Evolutionary conservation across 371 early-diverging fungal species (phyloP), one percentile per base, ranked within the genome.

Genomic region (Coemansia sp.): DNA sequence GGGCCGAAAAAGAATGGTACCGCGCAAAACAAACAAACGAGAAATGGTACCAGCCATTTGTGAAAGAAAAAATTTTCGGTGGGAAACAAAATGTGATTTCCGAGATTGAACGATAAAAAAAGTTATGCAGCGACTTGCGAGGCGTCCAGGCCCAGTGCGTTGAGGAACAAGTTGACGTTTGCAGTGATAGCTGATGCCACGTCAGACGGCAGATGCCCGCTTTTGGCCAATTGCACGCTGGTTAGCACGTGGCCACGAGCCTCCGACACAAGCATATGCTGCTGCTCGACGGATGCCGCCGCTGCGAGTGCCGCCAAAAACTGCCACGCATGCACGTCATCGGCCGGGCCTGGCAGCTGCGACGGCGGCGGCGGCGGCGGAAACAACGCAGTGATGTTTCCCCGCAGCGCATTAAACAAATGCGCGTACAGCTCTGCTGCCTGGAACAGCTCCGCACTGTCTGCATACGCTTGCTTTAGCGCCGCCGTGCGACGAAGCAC

Each of bases 301-400:
- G 94, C 90, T 3, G 96, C 95, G 83, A 98, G 85, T 1, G 95
- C 90, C 3, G 98, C 95, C 81, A 98, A 82, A 69, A 98, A 98
- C 80, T 97, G 97, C 98, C 98, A 98, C n/a, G 96, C 93, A 71
- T 92, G 92, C 61, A 90, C 85, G 71, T 97, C 96, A 71, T 96
- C 95, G 3, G 85, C 77, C 47, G 78, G 59, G 10, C 51, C 56
- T 11, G 58, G 61, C 27, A 31, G 13, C 40, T 61, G 69, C 16
- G 67, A 59, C 11, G 62, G 42, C 8, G 65, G 53, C 3, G 71
- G 61, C 22, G 16, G 13, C 14, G 53, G 52, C 50, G 80, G 82
- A 16, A 84, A 84, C 50, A 81, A 67, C 18, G 93, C 82, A 10
- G 90, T 88, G 81, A 95, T 92, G 51, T 92, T 73, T 34, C 85